Conservation (phyloP, 2,329 filamentous ascomycete genomes). For the Diaporthe sp. region DNA sequence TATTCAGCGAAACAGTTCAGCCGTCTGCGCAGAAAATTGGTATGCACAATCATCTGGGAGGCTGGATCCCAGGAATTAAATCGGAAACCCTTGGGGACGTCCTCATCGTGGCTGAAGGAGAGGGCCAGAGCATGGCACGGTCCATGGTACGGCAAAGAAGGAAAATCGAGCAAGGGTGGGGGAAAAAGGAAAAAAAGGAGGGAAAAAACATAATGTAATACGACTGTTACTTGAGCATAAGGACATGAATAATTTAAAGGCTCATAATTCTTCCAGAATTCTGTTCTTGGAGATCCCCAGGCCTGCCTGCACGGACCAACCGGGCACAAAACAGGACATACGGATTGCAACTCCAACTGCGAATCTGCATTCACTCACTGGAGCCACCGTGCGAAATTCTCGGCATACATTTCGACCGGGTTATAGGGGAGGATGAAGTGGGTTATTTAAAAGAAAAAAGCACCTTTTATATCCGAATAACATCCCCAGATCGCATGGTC, state of each 20-base stretch:
- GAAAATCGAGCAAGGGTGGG: too few species aligned
- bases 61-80: too few species aligned
- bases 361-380: neutral
- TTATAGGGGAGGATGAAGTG: slow-evolving; percentile 11
- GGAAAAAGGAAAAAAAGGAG: neutral
- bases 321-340: neutral
- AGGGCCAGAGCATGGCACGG: too few species aligned
- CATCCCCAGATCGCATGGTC: neutral
- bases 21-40: too few species aligned
- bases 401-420: neutral
- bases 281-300: neutral
- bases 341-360: neutral
- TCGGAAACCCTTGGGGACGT: neutral
- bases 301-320: slow-evolving; percentile 8
- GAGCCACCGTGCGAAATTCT: neutral
- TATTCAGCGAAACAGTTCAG: too few species aligned
- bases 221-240: too few species aligned
- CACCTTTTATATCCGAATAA: neutral
- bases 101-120: neutral
- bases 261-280: neutral
- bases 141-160: too few species aligned
- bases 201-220: neutral
- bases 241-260: too few species aligned
- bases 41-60: too few species aligned
- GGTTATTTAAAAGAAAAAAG: neutral